Conservation (phyloP, 495 filamentous ascomycete species). For the Penicillium lagena region DNA sequence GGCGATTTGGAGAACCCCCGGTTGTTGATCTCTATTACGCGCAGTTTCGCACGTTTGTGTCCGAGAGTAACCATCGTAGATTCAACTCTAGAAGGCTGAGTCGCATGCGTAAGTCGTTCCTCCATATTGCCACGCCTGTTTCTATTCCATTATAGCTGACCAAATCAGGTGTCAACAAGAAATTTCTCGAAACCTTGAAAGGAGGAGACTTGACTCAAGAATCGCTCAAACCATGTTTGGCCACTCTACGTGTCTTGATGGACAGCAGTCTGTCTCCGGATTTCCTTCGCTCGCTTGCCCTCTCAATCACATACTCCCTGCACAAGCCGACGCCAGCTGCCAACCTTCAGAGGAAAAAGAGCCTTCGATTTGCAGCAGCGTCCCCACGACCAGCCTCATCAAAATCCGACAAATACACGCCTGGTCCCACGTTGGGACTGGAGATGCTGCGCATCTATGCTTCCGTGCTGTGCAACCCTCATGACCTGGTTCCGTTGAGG, state of each 20-base stretch:
- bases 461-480: conserved; percentile 70
- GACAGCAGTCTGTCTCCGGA: conserved; percentile 74
- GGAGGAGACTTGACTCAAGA: conserved; percentile 66
- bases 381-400: conserved; percentile 19
- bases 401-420: conserved; percentile 23
- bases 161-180: conserved; percentile 73
- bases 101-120: conserved; percentile 72
- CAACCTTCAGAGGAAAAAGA: conserved; percentile 46
- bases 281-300: conserved; percentile 75
- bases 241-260: conserved; percentile 69
- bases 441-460: conserved; percentile 76
- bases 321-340: conserved; percentile 53
- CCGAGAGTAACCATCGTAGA: conserved; percentile 79
- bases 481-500: conserved; percentile 57
- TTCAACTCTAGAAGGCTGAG: conserved; percentile 83
- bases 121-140: too few relatives aligned
- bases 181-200: conserved; percentile 83
- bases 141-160: conserved; percentile 11
- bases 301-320: conserved; percentile 89
- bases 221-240: conserved; percentile 66
- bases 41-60: conserved; percentile 79
- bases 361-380: conserved; percentile 30
- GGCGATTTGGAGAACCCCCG: conserved; percentile 66
- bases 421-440: conserved; percentile 55
- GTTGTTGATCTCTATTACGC: conserved; percentile 86